phyloP scores from a whole-genome alignment of 306 rosid genomes.

The Rubus parviflorus region DNA sequence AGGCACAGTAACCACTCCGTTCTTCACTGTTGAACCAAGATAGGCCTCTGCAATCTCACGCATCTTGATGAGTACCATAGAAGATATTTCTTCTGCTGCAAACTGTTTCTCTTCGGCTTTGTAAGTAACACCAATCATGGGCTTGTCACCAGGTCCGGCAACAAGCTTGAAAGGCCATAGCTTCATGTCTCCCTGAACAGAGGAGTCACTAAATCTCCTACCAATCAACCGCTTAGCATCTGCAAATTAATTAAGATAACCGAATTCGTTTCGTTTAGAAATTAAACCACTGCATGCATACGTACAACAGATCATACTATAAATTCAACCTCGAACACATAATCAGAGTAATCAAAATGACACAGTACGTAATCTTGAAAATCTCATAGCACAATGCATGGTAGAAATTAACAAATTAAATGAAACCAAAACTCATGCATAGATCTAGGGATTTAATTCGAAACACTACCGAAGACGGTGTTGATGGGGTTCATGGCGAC shows the following conservation, averaged over 20 bases:
- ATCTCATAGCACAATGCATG: not conserved
- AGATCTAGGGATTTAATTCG: too few species aligned
- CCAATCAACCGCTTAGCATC: conserved; percentile 88
- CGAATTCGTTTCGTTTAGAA: not conserved
- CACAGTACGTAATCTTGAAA: too few species aligned
- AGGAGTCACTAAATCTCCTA: conserved; percentile 57
- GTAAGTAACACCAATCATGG: conserved; percentile 57
- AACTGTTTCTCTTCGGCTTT: conserved; percentile 65
- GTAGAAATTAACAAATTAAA: too few species aligned
- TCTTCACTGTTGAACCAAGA: conserved; percentile 61
- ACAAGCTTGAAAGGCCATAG: conserved; percentile 71
- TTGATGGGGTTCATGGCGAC: conserved; percentile 83
- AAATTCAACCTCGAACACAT: not conserved
- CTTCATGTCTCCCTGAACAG: conserved; percentile 74
- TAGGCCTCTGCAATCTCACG: conserved; percentile 85
- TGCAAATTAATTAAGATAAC: conserved; percentile 17
- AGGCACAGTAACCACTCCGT: conserved; percentile 80
- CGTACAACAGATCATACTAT: not conserved
- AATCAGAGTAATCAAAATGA: not conserved
- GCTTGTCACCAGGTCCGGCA: conserved; percentile 60
- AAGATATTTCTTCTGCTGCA: conserved; percentile 65
- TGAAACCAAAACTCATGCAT: too few species aligned
- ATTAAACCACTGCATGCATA: not conserved
- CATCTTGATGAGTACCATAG: conserved; percentile 77
- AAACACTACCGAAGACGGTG: conserved; percentile 72